Conservation (phyloP, 495 filamentous ascomycete species). For the Annulohypoxylon nitens region DNA sequence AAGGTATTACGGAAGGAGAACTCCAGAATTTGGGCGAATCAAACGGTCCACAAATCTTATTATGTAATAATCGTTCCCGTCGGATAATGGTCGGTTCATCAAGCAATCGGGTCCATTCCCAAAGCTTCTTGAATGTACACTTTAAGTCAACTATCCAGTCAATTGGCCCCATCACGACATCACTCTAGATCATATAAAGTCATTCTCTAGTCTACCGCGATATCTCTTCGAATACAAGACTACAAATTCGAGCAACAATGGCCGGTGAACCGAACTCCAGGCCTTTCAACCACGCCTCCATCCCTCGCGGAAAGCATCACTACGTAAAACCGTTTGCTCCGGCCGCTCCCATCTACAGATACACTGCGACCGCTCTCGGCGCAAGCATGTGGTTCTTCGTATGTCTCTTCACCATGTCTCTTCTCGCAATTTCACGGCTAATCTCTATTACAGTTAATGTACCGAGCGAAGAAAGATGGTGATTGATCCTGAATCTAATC, state of each 20-base stretch:
- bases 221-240: background rate
- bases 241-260: background rate
- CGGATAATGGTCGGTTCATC: constrained; percentile 20
- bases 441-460: constrained; percentile 77
- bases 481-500: constrained; percentile 39
- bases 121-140: background rate
- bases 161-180: constrained; percentile 23
- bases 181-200: constrained; percentile 16
- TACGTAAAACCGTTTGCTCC: constrained; percentile 50
- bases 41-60: background rate
- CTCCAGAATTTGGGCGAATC: background rate
- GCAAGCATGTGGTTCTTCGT: constrained; percentile 99
- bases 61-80: background rate
- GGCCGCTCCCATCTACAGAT: constrained; percentile 81
- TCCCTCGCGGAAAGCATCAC: background rate
- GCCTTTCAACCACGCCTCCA: background rate
- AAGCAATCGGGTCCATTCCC: background rate
- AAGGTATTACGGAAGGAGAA: background rate
- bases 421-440: background rate
- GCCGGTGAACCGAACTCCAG: background rate
- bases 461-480: constrained; percentile 93
- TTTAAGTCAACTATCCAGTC: constrained; percentile 17
- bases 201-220: constrained; percentile 10
- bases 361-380: constrained; percentile 85
- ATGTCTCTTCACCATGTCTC: constrained; percentile 51